phyloP scores from a whole-genome alignment of 2,329 filamentous ascomycete genomes.

The Monosporascus sp. region DNA sequence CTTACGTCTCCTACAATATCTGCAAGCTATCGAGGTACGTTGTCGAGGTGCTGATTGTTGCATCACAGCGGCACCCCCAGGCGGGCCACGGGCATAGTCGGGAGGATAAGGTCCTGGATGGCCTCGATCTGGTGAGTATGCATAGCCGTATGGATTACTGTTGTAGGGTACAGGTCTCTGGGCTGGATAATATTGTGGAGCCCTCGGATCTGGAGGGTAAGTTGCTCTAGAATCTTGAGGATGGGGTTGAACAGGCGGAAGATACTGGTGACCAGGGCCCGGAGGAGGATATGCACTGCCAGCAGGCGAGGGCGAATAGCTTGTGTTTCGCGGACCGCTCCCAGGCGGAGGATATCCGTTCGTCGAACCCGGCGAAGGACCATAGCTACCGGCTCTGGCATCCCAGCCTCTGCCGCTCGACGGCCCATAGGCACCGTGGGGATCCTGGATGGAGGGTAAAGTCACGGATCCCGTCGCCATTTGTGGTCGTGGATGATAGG shows the following conservation, averaged over 20 bases:
- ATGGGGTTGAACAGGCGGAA: slow-evolving; percentile 29
- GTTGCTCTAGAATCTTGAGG: slow-evolving; percentile 20
- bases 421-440: slow-evolving; percentile 27
- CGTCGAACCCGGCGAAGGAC: slow-evolving; percentile 35
- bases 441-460: slow-evolving; percentile 47
- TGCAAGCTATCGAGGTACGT: slow-evolving; percentile 55
- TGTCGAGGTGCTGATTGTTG: slow-evolving; percentile 52
- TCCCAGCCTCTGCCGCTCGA: slow-evolving; percentile 23
- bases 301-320: slow-evolving; percentile 21
- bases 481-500: slow-evolving; percentile 25
- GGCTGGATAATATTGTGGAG: slow-evolving; percentile 17
- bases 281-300: slow-evolving; percentile 20
- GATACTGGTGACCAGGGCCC: slow-evolving; percentile 13
- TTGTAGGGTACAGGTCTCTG: slow-evolving; percentile 15
- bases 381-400: slow-evolving; percentile 33
- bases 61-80: slow-evolving; percentile 32
- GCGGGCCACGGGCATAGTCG: slow-evolving; percentile 27
- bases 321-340: slow-evolving; percentile 10
- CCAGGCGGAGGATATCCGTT: slow-evolving; percentile 42
- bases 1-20: slow-evolving; percentile 59
- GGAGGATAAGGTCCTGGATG: slow-evolving; percentile 23
- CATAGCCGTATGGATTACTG: slow-evolving; percentile 23
- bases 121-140: slow-evolving; percentile 28
- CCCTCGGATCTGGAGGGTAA: slow-evolving; percentile 37
- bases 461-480: slow-evolving; percentile 41